Conservation (phyloP, 805 yeast species). For the Novakomyces olei region DNA sequence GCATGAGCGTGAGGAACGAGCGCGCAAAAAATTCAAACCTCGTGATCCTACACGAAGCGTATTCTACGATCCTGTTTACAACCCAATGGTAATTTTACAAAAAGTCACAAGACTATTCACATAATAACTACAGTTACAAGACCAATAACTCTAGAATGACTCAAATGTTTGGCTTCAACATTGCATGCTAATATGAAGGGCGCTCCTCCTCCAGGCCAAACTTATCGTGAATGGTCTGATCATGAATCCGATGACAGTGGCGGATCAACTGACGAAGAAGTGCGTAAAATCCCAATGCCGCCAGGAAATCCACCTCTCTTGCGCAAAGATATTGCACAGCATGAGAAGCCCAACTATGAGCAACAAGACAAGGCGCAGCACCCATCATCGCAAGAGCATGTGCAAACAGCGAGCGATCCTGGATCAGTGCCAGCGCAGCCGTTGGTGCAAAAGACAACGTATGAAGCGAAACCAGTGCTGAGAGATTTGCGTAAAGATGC, state of each 20-base stretch:
- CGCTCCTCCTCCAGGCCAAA: slow-evolving; percentile 3
- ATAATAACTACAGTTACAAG: too few species aligned
- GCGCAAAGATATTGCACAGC: too few species aligned
- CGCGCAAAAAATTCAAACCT: background rate
- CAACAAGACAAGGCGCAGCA: background rate
- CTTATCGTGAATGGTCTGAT: slow-evolving; percentile 1
- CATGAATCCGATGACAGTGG: background rate
- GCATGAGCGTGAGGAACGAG: background rate
- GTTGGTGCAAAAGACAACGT: background rate
- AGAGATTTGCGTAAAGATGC: slow-evolving; percentile 3
- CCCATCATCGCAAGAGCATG: background rate
- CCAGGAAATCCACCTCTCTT: background rate
- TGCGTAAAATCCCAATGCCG: slow-evolving; percentile 1
- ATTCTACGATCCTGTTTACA: slow-evolving; percentile 1
- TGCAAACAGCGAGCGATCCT: background rate
- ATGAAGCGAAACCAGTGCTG: slow-evolving; percentile 1
- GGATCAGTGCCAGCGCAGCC: background rate
- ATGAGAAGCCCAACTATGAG: background rate
- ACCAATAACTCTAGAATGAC: too few species aligned
- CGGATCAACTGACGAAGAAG: slow-evolving; percentile 3
- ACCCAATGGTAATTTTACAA: too few species aligned
- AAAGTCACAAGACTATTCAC: too few species aligned
- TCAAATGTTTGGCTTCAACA: too few species aligned
- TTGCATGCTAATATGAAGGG: too few species aligned
- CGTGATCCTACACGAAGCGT: slow-evolving; percentile 1